Percentiles rank a stretch among this genome's conserved stretches.
Conservation (phyloP, 2,329 filamentous ascomycete genomes). For the Monilinia vaccinii-corymbosi region DNA sequence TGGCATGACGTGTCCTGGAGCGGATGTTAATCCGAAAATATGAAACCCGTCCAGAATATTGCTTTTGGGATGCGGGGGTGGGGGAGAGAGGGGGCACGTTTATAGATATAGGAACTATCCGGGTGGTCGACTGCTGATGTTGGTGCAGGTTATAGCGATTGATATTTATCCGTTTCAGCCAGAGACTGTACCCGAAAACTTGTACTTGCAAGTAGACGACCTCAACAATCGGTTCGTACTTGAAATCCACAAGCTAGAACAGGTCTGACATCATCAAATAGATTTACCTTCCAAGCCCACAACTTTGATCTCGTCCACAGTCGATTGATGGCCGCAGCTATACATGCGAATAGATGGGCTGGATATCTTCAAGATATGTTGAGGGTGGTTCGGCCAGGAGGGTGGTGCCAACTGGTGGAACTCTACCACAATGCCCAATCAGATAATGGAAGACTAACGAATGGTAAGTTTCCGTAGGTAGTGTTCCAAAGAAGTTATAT, state of each 20-base stretch:
- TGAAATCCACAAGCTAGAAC: background rate
- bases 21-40: background rate
- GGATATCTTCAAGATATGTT: constrained; percentile 70
- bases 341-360: constrained; percentile 51
- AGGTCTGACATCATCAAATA: constrained; percentile 22
- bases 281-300: constrained; percentile 59
- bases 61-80: background rate
- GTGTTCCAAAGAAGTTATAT: background rate
- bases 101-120: background rate
- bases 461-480: constrained; percentile 35
- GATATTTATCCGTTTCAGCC: constrained; percentile 64
- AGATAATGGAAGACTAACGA: constrained; percentile 67
- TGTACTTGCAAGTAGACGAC: constrained; percentile 56
- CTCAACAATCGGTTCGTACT: constrained; percentile 50
- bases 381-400: constrained; percentile 60
- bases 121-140: background rate
- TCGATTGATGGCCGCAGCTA: constrained; percentile 24
- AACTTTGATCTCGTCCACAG: constrained; percentile 78
- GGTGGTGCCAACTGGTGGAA: constrained; percentile 86
- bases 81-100: background rate
- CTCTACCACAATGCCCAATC: constrained; percentile 80
- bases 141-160: constrained; percentile 54
- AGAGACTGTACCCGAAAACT: constrained; percentile 53
- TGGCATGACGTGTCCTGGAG: background rate
- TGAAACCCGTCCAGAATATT: background rate